Conservation (phyloP, 169 alveolate species). For the Theileria orientalis region DNA sequence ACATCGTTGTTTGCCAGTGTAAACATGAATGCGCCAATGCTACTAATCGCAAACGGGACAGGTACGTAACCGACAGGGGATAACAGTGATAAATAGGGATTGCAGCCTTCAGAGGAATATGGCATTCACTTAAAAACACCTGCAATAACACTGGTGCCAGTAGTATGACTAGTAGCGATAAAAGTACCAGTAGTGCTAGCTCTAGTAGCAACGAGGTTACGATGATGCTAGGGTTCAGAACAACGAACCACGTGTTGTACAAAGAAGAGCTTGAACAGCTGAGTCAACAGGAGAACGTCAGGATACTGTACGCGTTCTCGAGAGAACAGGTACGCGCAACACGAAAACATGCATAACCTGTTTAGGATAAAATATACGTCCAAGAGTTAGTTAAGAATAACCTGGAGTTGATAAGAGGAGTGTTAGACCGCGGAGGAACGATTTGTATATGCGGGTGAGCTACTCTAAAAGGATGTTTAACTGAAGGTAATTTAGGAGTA, state of each 20-base stretch:
- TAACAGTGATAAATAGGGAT: constrained; percentile 1
- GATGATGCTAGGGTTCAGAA: constrained; percentile 48
- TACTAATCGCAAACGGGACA: constrained; percentile 73
- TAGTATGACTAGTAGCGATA: too few species aligned
- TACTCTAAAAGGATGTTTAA: neutral
- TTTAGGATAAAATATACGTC: constrained; percentile 43
- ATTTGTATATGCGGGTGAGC: constrained; percentile 63
- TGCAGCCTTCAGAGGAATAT: constrained; percentile 48
- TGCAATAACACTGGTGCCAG: too few species aligned
- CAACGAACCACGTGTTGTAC: constrained; percentile 25
- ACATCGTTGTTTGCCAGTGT: constrained; percentile 42
- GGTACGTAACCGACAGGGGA: constrained; percentile 20
- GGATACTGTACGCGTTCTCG: constrained; percentile 54
- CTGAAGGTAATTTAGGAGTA: constrained; percentile 11
- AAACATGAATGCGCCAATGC: constrained; percentile 32
- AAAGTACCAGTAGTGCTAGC: too few species aligned
- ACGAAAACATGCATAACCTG: neutral
- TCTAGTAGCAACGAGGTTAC: neutral
- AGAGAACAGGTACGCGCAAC: constrained; percentile 21
- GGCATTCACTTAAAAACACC: neutral
- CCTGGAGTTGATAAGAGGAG: neutral
- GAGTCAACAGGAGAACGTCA: constrained; percentile 4
- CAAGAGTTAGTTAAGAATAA: constrained; percentile 32
- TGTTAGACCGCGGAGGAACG: constrained; percentile 13
- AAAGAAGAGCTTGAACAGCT: constrained; percentile 44